phyloP scores from a whole-genome alignment of 331 rosid species.

The Malus hybrid region DNA sequence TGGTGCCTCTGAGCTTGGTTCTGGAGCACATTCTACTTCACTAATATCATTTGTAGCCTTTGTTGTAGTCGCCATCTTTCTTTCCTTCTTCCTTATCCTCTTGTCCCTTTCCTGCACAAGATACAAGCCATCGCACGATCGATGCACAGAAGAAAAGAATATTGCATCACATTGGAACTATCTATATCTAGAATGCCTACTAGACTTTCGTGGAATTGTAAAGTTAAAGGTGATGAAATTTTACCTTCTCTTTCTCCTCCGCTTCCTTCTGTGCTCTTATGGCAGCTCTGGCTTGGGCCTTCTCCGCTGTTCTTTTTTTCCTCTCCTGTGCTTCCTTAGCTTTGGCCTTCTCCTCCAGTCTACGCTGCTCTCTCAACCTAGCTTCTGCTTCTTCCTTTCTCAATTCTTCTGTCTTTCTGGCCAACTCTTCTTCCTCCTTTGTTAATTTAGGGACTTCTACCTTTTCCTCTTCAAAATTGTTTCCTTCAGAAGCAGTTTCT shows the following conservation, averaged over 20 bases:
- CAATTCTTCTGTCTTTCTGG: not conserved
- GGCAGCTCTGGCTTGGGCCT: slow-evolving; percentile 64
- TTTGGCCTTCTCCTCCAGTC: slow-evolving; percentile 72
- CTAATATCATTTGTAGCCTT: slow-evolving; percentile 21
- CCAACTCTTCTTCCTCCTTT: slow-evolving; percentile 59
- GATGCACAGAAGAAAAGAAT: not conserved
- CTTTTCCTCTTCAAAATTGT: slow-evolving; percentile 35
- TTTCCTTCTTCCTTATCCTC: slow-evolving; percentile 64
- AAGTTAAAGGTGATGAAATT: not conserved
- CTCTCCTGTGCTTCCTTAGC: slow-evolving; percentile 74
- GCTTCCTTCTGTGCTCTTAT: slow-evolving; percentile 77
- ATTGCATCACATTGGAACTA: not conserved
- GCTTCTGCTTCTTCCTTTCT: slow-evolving; percentile 64
- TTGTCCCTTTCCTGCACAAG: slow-evolving; percentile 64
- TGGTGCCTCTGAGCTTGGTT: slow-evolving; percentile 27
- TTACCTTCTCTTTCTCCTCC: slow-evolving; percentile 79
- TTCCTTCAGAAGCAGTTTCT: slow-evolving; percentile 25
- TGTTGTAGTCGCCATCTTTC: slow-evolving; percentile 35
- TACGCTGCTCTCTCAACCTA: slow-evolving; percentile 56
- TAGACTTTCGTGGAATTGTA: not conserved
- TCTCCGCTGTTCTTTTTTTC: slow-evolving; percentile 63
- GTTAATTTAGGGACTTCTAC: slow-evolving; percentile 37
- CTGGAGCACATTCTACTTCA: slow-evolving; percentile 37
- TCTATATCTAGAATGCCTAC: not conserved
- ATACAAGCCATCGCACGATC: not conserved